A percentile compares a stretch with the other conserved stretches of the same genome.
phyloP scores from a whole-genome alignment of 2,329 filamentous ascomycete species.

The Aspergillus texensis region DNA sequence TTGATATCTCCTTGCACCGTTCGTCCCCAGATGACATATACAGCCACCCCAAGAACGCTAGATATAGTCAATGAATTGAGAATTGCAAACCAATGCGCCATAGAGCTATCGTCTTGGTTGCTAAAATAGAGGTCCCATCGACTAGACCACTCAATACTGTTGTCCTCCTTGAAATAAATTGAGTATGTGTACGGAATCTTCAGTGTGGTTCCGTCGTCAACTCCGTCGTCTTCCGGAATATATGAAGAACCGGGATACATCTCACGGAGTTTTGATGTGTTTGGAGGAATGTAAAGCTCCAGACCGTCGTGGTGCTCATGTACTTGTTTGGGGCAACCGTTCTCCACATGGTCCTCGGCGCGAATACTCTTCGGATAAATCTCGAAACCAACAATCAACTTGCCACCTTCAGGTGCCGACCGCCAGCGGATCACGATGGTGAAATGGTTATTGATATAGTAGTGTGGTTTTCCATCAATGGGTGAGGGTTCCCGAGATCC shows the following conservation, averaged over 20 bases:
- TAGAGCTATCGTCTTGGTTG: slow-evolving; percentile 78
- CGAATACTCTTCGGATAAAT: slow-evolving; percentile 85
- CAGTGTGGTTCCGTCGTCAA: slow-evolving; percentile 66
- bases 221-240: slow-evolving; percentile 59
- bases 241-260: slow-evolving; percentile 64
- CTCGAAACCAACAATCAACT: slow-evolving; percentile 85
- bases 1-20: slow-evolving; percentile 81
- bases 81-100: slow-evolving; percentile 86
- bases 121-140: slow-evolving; percentile 90
- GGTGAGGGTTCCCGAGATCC: slow-evolving; percentile 72
- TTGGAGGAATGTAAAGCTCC: slow-evolving; percentile 68
- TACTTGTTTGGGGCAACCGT: slow-evolving; percentile 70
- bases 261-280: slow-evolving; percentile 58
- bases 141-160: slow-evolving; percentile 76
- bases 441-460: slow-evolving; percentile 85
- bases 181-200: slow-evolving; percentile 85
- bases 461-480: slow-evolving; percentile 62
- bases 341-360: slow-evolving; percentile 60
- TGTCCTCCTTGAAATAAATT: slow-evolving; percentile 84
- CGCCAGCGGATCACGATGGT: slow-evolving; percentile 82
- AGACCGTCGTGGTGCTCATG: slow-evolving; percentile 65
- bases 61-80: slow-evolving; percentile 85
- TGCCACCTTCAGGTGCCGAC: slow-evolving; percentile 70
- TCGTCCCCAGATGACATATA: slow-evolving; percentile 77
- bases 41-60: slow-evolving; percentile 74